Evolutionary conservation across 768 basidiomycete species (phyloP), one percentile per base, ranked within the genome.

Genomic region (Astraeus odoratus): DNA sequence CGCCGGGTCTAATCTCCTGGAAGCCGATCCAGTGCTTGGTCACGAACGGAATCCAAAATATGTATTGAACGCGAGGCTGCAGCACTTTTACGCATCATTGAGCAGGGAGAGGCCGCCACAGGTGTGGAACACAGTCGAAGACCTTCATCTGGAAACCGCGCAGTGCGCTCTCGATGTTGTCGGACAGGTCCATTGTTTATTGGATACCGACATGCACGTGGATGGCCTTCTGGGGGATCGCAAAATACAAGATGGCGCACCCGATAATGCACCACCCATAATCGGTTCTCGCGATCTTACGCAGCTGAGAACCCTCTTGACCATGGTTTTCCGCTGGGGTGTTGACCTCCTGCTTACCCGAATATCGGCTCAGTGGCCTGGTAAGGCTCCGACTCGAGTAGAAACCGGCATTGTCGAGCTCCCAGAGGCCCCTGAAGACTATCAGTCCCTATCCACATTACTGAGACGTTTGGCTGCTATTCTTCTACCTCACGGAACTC

Each of bases 291-390:
- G 83, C 41, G 87, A 91, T 60, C 59, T 88, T 24, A 63, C 69
- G 5, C 65, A 77, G 47, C 58, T 90, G 2, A 74, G 80, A 19
- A 82, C 80, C 0, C 68, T 89, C 24, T 57, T 86, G 13, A 76
- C 83, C 12, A 73, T 90, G 48, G 59, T 75, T 22, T 85, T 90
- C 57, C 81, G 78, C 51, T 87, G 86, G 87, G 83, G 77, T 6
- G 60, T 78, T 3, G 74, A 80, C 12, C 76, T 76, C 3, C 56
- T 82, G 4, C 66, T 84, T 30, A 51, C 59, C 10, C 68, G 66
- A 40, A 61, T 80, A n/a, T 55, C 57, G 20, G 58, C 60, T 40
- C 57, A 64, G 30, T 75, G 70, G 75, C 66, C 68, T 15, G 52
- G 52, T 36, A 63, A 59, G 29, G 45, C 59, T 6, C 35, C 51